phyloP scores from a whole-genome alignment of 2,329 filamentous ascomycete species.

The Coniella vitis region DNA sequence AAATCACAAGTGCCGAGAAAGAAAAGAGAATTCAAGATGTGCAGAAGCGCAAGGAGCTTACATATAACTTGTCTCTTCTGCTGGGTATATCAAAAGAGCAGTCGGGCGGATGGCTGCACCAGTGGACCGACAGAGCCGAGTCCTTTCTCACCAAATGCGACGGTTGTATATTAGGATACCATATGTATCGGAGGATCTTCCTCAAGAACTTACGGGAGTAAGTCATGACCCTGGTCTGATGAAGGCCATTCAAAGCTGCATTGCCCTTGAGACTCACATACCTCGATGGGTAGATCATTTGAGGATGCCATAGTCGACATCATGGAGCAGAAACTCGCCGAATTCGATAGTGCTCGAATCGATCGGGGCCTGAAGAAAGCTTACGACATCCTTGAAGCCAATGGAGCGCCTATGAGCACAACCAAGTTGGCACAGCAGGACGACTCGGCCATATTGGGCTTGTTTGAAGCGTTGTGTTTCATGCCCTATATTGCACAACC shows the following conservation, averaged over 20 bases:
- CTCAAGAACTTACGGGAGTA: constrained; percentile 57
- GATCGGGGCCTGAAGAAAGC: constrained; percentile 39
- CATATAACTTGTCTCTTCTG: constrained; percentile 62
- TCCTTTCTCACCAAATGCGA: constrained; percentile 57
- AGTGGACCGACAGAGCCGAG: constrained; percentile 53
- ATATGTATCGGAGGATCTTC: constrained; percentile 58
- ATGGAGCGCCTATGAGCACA: constrained; percentile 39
- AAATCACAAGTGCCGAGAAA: constrained; percentile 45
- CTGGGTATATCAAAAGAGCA: constrained; percentile 59
- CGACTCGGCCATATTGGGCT: constrained; percentile 61
- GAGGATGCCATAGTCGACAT: constrained; percentile 31
- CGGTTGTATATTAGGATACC: constrained; percentile 67
- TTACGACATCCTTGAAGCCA: constrained; percentile 37
- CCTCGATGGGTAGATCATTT: constrained; percentile 24
- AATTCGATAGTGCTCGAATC: constrained; percentile 30
- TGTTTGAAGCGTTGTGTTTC: constrained; percentile 86
- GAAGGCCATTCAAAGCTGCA: not conserved
- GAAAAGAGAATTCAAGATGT: constrained; percentile 47
- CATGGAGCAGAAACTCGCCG: constrained; percentile 33
- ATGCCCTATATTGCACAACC: constrained; percentile 63
- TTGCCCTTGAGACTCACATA: not conserved
- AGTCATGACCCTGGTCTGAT: constrained; percentile 18
- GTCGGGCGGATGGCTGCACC: constrained; percentile 51
- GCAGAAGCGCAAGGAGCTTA: constrained; percentile 49
- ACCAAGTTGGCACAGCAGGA: constrained; percentile 40